Evolutionary conservation across 495 filamentous ascomycete species (phyloP), one percentile per base, ranked within the genome.

Genomic region (Massariosphaeria phaeospora): DNA sequence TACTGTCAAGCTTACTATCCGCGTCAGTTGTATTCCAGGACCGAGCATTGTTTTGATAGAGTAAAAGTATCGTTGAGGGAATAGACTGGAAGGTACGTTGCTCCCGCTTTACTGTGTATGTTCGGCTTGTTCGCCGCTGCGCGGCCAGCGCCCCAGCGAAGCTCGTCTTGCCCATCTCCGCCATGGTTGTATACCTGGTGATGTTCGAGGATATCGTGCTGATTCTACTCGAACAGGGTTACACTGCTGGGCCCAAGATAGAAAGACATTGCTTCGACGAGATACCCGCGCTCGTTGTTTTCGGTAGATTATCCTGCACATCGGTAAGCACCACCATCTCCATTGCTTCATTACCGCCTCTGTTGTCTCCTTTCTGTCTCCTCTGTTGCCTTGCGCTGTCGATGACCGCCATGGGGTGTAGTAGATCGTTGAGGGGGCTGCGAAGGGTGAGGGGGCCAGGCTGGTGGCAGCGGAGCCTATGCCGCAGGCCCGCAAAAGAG

Each of bases 41-140:
- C 11, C 41, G 29, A 54, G 52, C 54, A 58, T 36, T 63, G 48
- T 58, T 59, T 52, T 38, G 43, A 59, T 59, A 50, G 21, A 48
- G 44, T 63, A 59, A 54, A 41, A 63, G 18, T 11, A 39, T 21
- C 12, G 33, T 49, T 36, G 29, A 15, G 5, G 34, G 31, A 25
- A 23, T 13, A 26, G 5, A 9, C 39, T 26, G 46, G 46, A 38
- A 39, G 12, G 46, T 38, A 2, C 20, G 15, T 43, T 7, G n/a
- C 42, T 26, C 41, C 13, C 6, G 23, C 13, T 45, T 5, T 12
- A 15, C 35, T 17, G 5, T 18, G 7, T 15, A 12, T 17, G 5
- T 18, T 5, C n/a, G 6, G 3, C 24, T 25, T 11, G n/a, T 17
- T 12, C 41, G 2, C 21, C 24, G 11, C 3, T 29, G 27, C 41